Conservation (phyloP, 805 yeast genomes). For the Starmerella potacharoeniae region DNA sequence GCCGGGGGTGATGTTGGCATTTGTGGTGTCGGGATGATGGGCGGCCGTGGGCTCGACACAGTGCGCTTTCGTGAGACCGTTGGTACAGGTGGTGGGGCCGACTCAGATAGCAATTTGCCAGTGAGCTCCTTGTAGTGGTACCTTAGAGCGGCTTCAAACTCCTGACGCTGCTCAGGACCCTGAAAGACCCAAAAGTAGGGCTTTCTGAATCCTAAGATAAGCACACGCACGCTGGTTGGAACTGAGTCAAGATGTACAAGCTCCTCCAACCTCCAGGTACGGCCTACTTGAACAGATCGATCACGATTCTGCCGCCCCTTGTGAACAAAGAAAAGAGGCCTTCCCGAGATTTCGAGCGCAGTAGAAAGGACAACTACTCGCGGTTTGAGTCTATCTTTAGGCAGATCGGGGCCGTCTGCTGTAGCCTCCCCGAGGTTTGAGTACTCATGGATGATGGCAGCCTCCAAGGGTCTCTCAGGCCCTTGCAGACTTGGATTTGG, state of each 20-base stretch:
- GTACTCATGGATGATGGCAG: constrained; percentile 14
- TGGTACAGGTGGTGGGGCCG: constrained; percentile 11
- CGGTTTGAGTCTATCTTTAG: constrained; percentile 9
- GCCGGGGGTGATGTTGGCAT: not conserved
- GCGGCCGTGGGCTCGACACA: constrained; percentile 1
- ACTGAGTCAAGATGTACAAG: constrained; percentile 48
- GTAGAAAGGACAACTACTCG: constrained; percentile 19
- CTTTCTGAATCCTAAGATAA: constrained; percentile 55
- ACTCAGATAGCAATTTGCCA: constrained; percentile 1
- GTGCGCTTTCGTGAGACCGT: constrained; percentile 10
- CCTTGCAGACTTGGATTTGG: constrained; percentile 11
- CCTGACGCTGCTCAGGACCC: constrained; percentile 45
- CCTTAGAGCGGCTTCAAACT: constrained; percentile 43
- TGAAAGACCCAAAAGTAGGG: constrained; percentile 74
- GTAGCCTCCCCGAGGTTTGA: constrained; percentile 14
- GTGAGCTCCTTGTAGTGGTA: constrained; percentile 40
- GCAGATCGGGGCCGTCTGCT: not conserved
- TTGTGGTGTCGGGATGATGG: not conserved
- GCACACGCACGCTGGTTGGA: constrained; percentile 23
- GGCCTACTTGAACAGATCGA: constrained; percentile 73
- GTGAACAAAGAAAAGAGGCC: constrained; percentile 45
- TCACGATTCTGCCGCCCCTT: constrained; percentile 75
- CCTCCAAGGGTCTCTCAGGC: constrained; percentile 8
- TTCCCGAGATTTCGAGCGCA: not conserved
- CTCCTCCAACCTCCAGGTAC: constrained; percentile 82